These are phyloP conservation scores for Penicillium soppii DNA, from an alignment of 495 filamentous ascomycete genomes.

Conservation along the genomic window DNA sequence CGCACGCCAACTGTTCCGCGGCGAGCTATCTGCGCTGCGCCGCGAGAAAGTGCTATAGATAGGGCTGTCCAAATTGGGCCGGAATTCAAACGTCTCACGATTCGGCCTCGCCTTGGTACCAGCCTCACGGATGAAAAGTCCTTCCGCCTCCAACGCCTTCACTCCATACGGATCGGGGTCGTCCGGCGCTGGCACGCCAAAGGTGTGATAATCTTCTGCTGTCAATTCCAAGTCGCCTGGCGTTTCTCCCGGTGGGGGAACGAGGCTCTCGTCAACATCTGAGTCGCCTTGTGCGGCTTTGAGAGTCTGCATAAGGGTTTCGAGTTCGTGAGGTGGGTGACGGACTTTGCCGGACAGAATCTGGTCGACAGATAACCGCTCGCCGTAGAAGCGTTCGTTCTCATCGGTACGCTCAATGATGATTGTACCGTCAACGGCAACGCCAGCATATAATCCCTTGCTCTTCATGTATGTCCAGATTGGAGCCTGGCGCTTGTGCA, in stretches of 20 bases:
- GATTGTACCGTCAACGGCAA: slow-evolving; percentile 80
- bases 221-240: slow-evolving; percentile 71
- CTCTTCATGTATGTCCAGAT: slow-evolving; percentile 89
- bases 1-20: slow-evolving; percentile 60
- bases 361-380: slow-evolving; percentile 70
- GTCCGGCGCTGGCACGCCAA: slow-evolving; percentile 71
- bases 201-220: slow-evolving; percentile 36
- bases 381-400: slow-evolving; percentile 82
- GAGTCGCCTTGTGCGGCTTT: slow-evolving; percentile 80
- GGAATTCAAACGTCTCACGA: slow-evolving; percentile 76
- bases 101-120: slow-evolving; percentile 66
- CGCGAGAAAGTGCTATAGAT: slow-evolving; percentile 67
- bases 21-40: slow-evolving; percentile 63
- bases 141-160: slow-evolving; percentile 77
- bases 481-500: slow-evolving; percentile 67
- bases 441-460: slow-evolving; percentile 77
- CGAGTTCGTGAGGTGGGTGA: slow-evolving; percentile 62
- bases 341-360: slow-evolving; percentile 78
- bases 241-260: slow-evolving; percentile 59
- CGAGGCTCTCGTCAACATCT: slow-evolving; percentile 60
- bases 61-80: slow-evolving; percentile 72
- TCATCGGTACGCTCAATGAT: slow-evolving; percentile 84
- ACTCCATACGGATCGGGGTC: slow-evolving; percentile 90
- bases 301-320: slow-evolving; percentile 72
- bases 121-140: slow-evolving; percentile 83